phyloP scores from a whole-genome alignment of 768 basidiomycete species.

The Tulasnella sp. region DNA sequence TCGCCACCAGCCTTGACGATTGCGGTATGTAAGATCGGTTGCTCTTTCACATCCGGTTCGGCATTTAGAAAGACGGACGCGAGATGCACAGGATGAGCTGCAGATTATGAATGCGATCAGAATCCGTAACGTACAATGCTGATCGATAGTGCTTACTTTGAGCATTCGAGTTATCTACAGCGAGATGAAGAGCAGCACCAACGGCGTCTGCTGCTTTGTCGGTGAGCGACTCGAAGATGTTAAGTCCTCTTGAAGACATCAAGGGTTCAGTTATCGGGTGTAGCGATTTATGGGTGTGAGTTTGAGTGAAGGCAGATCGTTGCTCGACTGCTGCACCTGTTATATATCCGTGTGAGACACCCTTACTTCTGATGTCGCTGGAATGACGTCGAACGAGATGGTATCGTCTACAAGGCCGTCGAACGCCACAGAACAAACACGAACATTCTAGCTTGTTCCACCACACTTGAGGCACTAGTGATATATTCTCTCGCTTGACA shows the following conservation, averaged over 20 bases:
- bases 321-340: too few species aligned
- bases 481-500: too few species aligned
- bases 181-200: constrained; percentile 62
- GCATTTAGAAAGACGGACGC: constrained; percentile 75
- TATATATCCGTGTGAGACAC: too few species aligned
- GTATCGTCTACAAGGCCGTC: too few species aligned
- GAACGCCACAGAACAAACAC: too few species aligned
- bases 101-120: constrained; percentile 8
- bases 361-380: too few species aligned
- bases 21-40: constrained; percentile 65
- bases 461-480: too few species aligned
- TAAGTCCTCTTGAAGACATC: constrained; percentile 12
- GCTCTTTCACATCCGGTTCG: constrained; percentile 26
- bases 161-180: constrained; percentile 73
- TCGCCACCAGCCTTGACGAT: constrained; percentile 80
- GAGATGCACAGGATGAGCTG: constrained; percentile 77
- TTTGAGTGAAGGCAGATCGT: too few species aligned
- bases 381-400: too few species aligned
- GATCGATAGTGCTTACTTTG: constrained; percentile 44
- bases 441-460: too few species aligned
- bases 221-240: constrained; percentile 64
- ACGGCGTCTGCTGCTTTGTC: constrained; percentile 70
- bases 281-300: too few species aligned
- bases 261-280: not conserved
- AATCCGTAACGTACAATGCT: not conserved